Evolutionary conservation across 2,329 filamentous ascomycete genomes (phyloP).

Genomic region (Fusarium concolor): DNA sequence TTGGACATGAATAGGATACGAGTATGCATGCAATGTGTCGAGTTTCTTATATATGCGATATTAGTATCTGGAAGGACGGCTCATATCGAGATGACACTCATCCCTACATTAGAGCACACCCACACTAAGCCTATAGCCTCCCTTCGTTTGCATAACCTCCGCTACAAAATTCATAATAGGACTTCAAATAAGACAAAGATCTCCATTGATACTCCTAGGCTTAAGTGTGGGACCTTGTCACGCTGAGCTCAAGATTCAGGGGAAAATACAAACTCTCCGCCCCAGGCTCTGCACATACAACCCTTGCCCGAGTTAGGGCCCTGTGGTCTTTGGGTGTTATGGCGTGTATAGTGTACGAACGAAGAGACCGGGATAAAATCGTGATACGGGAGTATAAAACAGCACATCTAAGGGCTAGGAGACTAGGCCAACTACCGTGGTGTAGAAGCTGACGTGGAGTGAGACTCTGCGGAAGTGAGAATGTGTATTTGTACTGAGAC

Average conservation of each 20-base stretch:
- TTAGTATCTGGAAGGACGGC: neutral
- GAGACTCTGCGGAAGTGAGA: slow-evolving; percentile 23
- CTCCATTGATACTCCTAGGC: neutral
- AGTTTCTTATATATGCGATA: neutral
- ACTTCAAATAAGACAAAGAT: neutral
- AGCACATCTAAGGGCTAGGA: neutral
- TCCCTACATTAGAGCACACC: too few species aligned
- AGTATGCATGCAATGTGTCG: neutral
- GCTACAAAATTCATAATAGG: neutral
- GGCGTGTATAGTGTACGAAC: neutral
- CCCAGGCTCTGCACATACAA: neutral
- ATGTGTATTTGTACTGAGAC: neutral
- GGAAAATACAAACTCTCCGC: neutral
- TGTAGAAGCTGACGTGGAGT: neutral
- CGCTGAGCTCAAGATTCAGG: neutral
- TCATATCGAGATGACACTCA: neutral
- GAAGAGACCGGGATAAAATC: neutral
- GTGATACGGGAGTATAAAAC: neutral
- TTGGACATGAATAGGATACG: neutral
- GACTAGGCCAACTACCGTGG: neutral
- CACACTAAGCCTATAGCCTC: too few species aligned
- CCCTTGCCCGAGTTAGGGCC: neutral
- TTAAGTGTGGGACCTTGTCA: neutral
- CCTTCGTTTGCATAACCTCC: neutral
- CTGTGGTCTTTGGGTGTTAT: too few species aligned